Evolutionary conservation across 805 yeast genomes (phyloP).

Genomic region (Saturnispora sanitii): DNA sequence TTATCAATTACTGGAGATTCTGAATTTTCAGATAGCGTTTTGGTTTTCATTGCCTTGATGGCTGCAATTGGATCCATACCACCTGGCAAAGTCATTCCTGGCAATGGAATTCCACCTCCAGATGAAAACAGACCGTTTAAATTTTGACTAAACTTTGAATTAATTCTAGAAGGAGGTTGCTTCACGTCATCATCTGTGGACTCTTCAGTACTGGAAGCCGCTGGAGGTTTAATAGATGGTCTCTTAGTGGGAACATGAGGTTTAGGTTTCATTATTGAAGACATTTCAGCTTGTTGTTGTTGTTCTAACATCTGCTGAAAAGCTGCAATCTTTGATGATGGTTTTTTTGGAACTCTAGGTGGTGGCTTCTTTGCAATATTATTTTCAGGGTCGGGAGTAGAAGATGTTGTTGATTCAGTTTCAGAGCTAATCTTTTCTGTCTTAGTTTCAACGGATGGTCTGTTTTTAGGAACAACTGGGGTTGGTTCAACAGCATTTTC

Average conservation of each 20-base stretch:
- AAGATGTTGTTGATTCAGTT: no score
- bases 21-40: neutral
- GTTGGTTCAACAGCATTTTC: no score
- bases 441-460: no score
- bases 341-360: slow-evolving; percentile 68
- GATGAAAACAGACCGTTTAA: slow-evolving; percentile 45
- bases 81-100: slow-evolving; percentile 33
- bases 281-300: slow-evolving; percentile 33
- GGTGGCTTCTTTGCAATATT: slow-evolving; percentile 28
- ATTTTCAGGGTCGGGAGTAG: neutral
- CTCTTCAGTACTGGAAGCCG: neutral
- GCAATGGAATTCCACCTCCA: slow-evolving; percentile 34
- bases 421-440: no score
- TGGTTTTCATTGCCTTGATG: neutral
- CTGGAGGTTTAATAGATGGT: slow-evolving; percentile 13
- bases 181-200: neutral
- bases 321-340: slow-evolving; percentile 71
- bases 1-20: slow-evolving; percentile 10
- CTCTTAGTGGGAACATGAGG: slow-evolving; percentile 17
- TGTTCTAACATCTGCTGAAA: slow-evolving; percentile 66
- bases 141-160: slow-evolving; percentile 43
- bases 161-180: slow-evolving; percentile 8
- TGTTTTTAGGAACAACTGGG: no score
- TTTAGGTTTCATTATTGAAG: slow-evolving; percentile 10
- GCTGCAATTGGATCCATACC: slow-evolving; percentile 12